These are phyloP conservation scores for Iris macrosiphon DNA, from an alignment of 106 monocot genomes.

Conservation along the genomic window DNA sequence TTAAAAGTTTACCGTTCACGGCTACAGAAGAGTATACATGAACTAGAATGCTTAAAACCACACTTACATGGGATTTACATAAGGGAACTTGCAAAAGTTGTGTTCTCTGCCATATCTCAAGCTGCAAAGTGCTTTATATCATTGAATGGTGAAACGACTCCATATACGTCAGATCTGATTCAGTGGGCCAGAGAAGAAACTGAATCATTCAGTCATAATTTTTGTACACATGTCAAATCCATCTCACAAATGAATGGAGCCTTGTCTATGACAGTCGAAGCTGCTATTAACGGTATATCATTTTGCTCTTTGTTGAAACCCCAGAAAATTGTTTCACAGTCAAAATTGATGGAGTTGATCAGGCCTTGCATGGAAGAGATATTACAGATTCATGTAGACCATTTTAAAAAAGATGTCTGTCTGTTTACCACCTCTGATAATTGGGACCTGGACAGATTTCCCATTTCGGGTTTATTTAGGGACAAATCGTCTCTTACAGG, in stretches of 20 bases:
- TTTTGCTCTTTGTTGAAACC: constrained; percentile 26
- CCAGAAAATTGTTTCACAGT: constrained; percentile 14
- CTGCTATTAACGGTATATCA: constrained; percentile 16
- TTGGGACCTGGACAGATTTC: constrained; percentile 28
- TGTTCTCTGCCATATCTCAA: constrained; percentile 34
- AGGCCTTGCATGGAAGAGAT: constrained; percentile 38
- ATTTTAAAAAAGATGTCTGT: constrained; percentile 15
- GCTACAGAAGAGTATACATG: constrained; percentile 11
- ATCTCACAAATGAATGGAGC: constrained; percentile 18
- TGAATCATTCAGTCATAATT: constrained; percentile 16
- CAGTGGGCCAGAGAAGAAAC: constrained; percentile 43
- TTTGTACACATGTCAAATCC: constrained; percentile 22
- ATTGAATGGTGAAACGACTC: constrained; percentile 31
- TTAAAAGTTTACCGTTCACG: constrained; percentile 20
- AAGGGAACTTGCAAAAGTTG: constrained; percentile 19
- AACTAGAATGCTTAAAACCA: constrained; percentile 10
- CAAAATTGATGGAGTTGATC: constrained; percentile 27
- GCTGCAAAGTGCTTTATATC: constrained; percentile 22
- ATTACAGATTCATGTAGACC: constrained; percentile 22
- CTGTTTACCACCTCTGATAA: constrained; percentile 16
- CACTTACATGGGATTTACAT: constrained; percentile 14
- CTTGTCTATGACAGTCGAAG: constrained; percentile 28
- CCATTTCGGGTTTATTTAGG: constrained; percentile 18
- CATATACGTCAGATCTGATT: constrained; percentile 19
- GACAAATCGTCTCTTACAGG: constrained; percentile 8